These are phyloP conservation scores for Myotisia sp. DNA, from an alignment of 2,329 filamentous ascomycete genomes.

Conservation along the genomic window DNA sequence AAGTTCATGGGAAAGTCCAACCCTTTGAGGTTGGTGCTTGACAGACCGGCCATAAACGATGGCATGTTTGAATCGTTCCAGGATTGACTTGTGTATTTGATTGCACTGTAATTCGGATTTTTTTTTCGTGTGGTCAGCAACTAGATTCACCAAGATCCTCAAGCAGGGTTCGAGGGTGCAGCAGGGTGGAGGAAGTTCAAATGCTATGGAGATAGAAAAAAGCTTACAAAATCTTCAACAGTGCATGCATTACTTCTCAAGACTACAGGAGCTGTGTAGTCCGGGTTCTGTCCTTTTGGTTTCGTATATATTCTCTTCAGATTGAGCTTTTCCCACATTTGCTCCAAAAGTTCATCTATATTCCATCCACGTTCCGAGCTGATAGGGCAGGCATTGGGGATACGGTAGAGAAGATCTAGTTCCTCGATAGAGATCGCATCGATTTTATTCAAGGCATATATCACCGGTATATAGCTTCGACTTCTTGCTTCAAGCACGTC, in stretches of 20 bases:
- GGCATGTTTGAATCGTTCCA: slow-evolving; percentile 88
- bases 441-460: slow-evolving; percentile 98
- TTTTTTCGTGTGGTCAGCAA: too few species aligned
- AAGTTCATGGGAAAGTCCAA: slow-evolving; percentile 79
- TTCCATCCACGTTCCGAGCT: slow-evolving; percentile 98
- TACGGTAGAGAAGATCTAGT: slow-evolving; percentile 86
- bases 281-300: slow-evolving; percentile 85
- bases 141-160: too few species aligned
- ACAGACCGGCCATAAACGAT: slow-evolving; percentile 96
- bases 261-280: slow-evolving; percentile 85
- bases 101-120: slow-evolving; percentile 83
- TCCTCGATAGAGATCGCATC: slow-evolving; percentile 97
- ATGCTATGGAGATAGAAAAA: neutral
- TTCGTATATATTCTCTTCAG: slow-evolving; percentile 92
- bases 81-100: slow-evolving; percentile 87
- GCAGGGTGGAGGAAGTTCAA: too few species aligned
- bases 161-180: too few species aligned
- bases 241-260: slow-evolving; percentile 69
- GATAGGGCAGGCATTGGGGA: slow-evolving; percentile 92
- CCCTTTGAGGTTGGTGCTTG: slow-evolving; percentile 95
- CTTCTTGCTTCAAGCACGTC: slow-evolving; percentile 90
- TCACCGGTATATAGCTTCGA: slow-evolving; percentile 93
- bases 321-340: slow-evolving; percentile 96
- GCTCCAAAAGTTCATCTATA: slow-evolving; percentile 86
- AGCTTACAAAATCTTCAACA: slow-evolving; percentile 88